phyloP scores from a whole-genome alignment of 371 early-diverging fungal genomes.

The Coemansia sp. region DNA sequence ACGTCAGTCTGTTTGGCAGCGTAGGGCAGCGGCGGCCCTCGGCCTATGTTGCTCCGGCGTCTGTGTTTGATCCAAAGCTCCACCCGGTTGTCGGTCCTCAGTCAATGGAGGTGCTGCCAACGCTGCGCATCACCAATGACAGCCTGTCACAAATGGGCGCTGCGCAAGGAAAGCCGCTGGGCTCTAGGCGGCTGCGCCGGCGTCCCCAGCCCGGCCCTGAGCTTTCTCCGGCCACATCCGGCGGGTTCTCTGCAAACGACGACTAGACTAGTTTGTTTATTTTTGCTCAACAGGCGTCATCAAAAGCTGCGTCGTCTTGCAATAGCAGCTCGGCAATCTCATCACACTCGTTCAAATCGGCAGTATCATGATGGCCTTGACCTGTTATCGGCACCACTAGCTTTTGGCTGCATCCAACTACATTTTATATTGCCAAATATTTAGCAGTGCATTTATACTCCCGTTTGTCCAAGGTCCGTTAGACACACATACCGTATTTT shows the following conservation, averaged over 20 bases:
- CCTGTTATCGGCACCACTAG: not conserved
- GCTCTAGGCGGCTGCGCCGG: not conserved
- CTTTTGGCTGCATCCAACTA: slow-evolving; percentile 21
- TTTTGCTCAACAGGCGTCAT: not conserved
- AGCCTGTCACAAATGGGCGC: not conserved
- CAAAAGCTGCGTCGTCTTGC: not conserved
- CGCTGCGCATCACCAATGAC: slow-evolving; percentile 5
- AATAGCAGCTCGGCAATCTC: slow-evolving; percentile 1
- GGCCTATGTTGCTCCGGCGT: slow-evolving; percentile 3
- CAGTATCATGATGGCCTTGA: not conserved
- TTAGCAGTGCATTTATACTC: no score
- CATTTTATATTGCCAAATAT: not conserved
- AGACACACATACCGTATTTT: slow-evolving; percentile 20
- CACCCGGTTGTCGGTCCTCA: slow-evolving; percentile 31
- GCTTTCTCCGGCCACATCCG: slow-evolving; percentile 10
- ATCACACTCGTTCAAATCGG: not conserved
- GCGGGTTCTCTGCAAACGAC: not conserved
- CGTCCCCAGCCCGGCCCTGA: not conserved
- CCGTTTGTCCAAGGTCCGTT: no score
- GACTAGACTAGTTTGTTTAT: not conserved
- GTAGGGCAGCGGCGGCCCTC: not conserved
- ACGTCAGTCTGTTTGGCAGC: not conserved
- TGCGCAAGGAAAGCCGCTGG: not conserved
- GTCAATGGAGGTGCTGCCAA: slow-evolving; percentile 26
- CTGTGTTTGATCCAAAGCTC: slow-evolving; percentile 25